Conservation (phyloP, 805 yeast species). For the Candida alai region DNA sequence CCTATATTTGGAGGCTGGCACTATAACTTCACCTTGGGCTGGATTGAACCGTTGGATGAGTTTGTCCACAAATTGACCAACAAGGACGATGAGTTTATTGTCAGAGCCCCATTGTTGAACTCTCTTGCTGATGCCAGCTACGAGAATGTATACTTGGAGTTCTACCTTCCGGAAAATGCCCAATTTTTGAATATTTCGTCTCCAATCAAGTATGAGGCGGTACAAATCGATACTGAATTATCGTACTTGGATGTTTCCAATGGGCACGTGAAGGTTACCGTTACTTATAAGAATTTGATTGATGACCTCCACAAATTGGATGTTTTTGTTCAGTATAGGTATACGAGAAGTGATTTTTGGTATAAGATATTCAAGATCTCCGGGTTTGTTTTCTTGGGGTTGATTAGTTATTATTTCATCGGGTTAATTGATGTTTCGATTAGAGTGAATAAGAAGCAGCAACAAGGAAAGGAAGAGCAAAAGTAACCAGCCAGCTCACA, state of each 20-base stretch:
- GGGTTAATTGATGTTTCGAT: constrained; percentile 33
- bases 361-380: constrained; percentile 67
- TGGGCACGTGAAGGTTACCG: constrained; percentile 75
- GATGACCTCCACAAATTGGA: constrained; percentile 62
- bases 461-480: not conserved
- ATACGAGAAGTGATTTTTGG: constrained; percentile 48
- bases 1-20: constrained; percentile 98
- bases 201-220: constrained; percentile 43
- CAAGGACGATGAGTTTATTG: constrained; percentile 48
- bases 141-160: constrained; percentile 52
- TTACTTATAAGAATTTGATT: constrained; percentile 57
- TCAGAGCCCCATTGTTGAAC: constrained; percentile 67
- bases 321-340: constrained; percentile 60
- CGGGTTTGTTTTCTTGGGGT: constrained; percentile 55
- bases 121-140: constrained; percentile 72
- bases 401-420: constrained; percentile 49
- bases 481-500: too few relatives aligned
- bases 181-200: constrained; percentile 50
- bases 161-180: constrained; percentile 89
- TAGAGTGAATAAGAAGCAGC: constrained; percentile 11
- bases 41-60: constrained; percentile 60
- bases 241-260: constrained; percentile 69
- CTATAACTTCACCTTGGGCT: constrained; percentile 94
- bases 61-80: constrained; percentile 43
- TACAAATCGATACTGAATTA: constrained; percentile 33